Conservation (phyloP, 306 rosid genomes). For the Sindora glabra region DNA sequence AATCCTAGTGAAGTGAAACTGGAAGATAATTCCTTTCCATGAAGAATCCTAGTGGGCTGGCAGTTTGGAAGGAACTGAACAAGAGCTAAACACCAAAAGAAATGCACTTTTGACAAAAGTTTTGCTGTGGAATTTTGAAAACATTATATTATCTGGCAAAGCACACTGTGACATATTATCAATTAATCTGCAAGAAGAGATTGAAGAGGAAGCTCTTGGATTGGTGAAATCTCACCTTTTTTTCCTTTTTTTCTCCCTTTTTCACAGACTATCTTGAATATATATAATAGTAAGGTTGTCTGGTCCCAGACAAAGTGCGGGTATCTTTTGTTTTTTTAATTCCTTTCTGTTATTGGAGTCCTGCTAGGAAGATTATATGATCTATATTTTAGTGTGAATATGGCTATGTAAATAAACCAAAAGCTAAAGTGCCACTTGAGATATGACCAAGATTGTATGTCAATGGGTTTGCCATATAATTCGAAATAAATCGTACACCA, state of each 20-base stretch:
- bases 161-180: constrained; percentile 12
- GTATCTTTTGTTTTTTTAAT: neutral
- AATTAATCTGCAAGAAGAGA: constrained; percentile 1
- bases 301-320: neutral
- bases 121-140: neutral
- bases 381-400: neutral
- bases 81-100: constrained; percentile 10
- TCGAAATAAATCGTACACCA: neutral
- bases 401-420: constrained; percentile 3
- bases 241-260: neutral
- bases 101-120: constrained; percentile 12
- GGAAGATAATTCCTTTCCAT: neutral
- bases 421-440: neutral
- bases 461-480: neutral
- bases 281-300: neutral
- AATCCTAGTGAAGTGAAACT: constrained; percentile 1
- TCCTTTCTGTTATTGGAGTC: neutral
- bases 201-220: constrained; percentile 13
- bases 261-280: constrained; percentile 1
- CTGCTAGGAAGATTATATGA: neutral
- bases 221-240: constrained; percentile 9
- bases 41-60: constrained; percentile 11
- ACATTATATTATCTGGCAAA: constrained; percentile 21
- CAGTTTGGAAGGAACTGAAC: constrained; percentile 2
- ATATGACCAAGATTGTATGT: neutral